Percentiles rank a stretch among this genome's conserved stretches.
phyloP scores from a whole-genome alignment of 2,329 filamentous ascomycete species.

The Erysiphe pulchra region DNA sequence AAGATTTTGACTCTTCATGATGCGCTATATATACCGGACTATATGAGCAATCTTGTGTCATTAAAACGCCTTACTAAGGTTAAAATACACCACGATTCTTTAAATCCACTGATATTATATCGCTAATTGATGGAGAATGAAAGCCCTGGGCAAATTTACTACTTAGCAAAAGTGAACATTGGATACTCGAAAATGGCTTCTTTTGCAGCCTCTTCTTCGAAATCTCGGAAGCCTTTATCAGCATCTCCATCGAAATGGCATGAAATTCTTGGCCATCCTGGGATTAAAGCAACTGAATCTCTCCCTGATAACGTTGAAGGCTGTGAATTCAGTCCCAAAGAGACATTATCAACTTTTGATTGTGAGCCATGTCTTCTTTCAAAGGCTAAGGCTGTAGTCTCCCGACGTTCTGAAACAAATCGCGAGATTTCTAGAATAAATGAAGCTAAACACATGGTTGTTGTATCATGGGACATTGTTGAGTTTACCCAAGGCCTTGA shows the following conservation, averaged over 20 bases:
- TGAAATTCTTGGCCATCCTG: background rate
- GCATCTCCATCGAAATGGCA: background rate
- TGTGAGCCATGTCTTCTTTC: background rate
- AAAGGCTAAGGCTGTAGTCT: background rate
- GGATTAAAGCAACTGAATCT: background rate
- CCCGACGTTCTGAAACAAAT: background rate
- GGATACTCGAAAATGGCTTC: background rate
- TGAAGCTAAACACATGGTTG: background rate
- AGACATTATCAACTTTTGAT: background rate
- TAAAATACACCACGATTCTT: background rate
- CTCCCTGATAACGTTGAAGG: background rate
- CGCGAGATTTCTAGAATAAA: background rate
- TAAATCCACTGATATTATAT: background rate
- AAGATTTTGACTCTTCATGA: background rate
- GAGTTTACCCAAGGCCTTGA: background rate
- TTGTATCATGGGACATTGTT: background rate
- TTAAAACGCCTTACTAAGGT: background rate
- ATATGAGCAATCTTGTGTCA: background rate
- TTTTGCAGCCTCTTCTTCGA: background rate
- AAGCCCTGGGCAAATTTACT: background rate
- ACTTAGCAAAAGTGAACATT: background rate
- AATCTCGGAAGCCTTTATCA: background rate
- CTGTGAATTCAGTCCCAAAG: background rate
- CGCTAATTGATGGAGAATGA: background rate
- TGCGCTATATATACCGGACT: background rate